Evolutionary conservation across 768 basidiomycete genomes (phyloP).

Genomic region (Cytidiella melzeri): DNA sequence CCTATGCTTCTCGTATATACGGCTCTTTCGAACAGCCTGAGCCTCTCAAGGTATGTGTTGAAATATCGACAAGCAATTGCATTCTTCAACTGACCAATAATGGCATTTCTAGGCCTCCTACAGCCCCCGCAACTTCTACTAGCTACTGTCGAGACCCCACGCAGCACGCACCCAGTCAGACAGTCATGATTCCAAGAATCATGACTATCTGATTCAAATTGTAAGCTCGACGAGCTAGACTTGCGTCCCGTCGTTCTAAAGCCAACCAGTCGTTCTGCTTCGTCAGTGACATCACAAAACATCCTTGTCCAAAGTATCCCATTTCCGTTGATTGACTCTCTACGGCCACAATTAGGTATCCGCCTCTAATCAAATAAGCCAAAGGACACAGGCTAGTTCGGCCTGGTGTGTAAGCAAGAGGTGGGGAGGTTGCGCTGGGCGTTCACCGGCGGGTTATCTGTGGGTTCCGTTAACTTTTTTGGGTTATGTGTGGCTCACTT

Average conservation of each 20-base stretch:
- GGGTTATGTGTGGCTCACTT: conserved; percentile 43
- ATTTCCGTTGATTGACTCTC: conserved; percentile 1
- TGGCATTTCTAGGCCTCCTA: too few species aligned
- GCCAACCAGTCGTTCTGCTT: conserved; percentile 84
- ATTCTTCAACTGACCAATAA: too few species aligned
- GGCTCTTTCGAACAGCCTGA: too few species aligned
- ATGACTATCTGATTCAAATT: conserved; percentile 65
- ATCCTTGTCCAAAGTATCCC: conserved; percentile 8
- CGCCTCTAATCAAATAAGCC: conserved; percentile 90
- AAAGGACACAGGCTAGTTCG: conserved; percentile 92
- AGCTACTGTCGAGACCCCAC: too few species aligned
- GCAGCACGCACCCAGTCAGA: too few species aligned
- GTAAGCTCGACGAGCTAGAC: conserved; percentile 77
- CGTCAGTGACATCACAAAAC: conserved; percentile 40
- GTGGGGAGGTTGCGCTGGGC: conserved; percentile 91
- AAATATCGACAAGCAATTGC: too few species aligned
- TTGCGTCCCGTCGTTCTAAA: conserved; percentile 64
- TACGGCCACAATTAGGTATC: conserved; percentile 86
- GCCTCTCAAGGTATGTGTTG: too few species aligned
- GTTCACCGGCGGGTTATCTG: conserved; percentile 97
- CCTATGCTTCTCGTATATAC: too few species aligned
- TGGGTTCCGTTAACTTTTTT: conserved; percentile 94
- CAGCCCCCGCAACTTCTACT: too few species aligned
- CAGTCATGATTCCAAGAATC: too few species aligned
- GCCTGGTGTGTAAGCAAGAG: conserved; percentile 97